Evolutionary conservation across 805 yeast genomes (phyloP).

Genomic region (Wickerhamiella brachini): DNA sequence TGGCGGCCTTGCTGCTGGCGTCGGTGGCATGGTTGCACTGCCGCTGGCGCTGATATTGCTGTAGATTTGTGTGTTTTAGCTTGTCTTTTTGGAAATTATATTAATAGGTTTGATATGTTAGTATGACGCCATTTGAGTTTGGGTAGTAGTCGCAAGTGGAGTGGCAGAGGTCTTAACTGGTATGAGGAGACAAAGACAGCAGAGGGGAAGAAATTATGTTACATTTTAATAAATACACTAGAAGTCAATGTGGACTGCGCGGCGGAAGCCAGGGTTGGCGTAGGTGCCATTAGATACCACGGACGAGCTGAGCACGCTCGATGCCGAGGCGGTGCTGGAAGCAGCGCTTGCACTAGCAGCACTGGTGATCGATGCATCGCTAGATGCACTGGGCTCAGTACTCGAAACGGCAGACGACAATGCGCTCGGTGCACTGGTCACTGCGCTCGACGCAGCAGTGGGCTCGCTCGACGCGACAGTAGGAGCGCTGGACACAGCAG

Average conservation of each 20-base stretch:
- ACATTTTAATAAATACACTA: background rate
- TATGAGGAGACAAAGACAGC: no score
- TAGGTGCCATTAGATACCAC: background rate
- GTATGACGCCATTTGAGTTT: no score
- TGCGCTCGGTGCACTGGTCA: background rate
- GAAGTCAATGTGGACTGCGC: background rate
- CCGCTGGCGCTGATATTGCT: background rate
- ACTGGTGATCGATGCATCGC: background rate
- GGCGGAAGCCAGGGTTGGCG: background rate
- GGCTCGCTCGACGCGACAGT: background rate
- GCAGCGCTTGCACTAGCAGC: background rate
- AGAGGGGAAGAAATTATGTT: no score
- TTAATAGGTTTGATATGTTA: no score
- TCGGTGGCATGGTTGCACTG: background rate
- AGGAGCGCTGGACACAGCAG: background rate
- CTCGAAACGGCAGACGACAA: background rate
- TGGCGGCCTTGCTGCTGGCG: background rate
- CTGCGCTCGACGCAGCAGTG: background rate
- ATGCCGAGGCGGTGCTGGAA: background rate
- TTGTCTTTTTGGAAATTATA: no score
- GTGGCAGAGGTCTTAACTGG: no score
- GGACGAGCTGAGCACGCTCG: background rate
- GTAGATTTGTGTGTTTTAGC: no score
- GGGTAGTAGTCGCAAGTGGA: no score
- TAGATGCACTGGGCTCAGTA: background rate